Conservation (phyloP, 2,329 filamentous ascomycete genomes). For the Didymella arachidicola region DNA sequence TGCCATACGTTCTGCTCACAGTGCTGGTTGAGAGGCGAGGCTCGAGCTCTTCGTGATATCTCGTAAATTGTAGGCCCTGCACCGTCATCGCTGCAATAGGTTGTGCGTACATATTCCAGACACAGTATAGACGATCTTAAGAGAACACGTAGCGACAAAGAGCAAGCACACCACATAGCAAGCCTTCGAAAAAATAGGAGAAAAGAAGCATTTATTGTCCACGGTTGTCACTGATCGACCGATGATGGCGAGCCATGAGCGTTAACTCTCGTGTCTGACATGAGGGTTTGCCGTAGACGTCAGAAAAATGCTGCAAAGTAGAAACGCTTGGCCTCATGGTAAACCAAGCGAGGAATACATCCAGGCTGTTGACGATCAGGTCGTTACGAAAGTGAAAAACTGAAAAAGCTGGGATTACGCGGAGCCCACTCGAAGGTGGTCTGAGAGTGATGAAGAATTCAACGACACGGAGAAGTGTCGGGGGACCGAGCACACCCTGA, state of each 20-base stretch:
- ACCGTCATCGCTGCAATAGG: background rate
- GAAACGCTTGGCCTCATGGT: conserved; percentile 4
- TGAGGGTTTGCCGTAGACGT: conserved; percentile 2
- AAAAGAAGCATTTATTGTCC: background rate
- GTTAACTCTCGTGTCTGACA: conserved; percentile 16
- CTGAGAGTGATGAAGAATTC: conserved; percentile 1
- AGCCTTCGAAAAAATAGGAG: background rate
- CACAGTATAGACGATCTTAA: background rate
- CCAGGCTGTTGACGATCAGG: background rate
- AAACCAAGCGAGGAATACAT: conserved; percentile 9
- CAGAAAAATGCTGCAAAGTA: conserved; percentile 4
- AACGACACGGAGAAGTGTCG: background rate
- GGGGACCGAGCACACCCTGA: conserved; percentile 20
- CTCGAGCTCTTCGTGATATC: conserved; percentile 20
- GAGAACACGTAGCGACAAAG: background rate
- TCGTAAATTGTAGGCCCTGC: background rate
- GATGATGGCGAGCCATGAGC: background rate
- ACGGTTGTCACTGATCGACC: too few relatives aligned
- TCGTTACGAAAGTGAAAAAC: background rate
- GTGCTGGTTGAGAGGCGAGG: background rate
- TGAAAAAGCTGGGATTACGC: background rate
- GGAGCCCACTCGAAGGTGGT: background rate
- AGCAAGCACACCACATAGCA: background rate
- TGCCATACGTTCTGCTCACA: conserved; percentile 1
- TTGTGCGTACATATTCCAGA: background rate